A percentile compares a stretch with the other conserved stretches of the same genome.
These are phyloP conservation scores for Hamamelis virginiana DNA, from an alignment of 164 flowering plant species.

Conservation along the genomic window DNA sequence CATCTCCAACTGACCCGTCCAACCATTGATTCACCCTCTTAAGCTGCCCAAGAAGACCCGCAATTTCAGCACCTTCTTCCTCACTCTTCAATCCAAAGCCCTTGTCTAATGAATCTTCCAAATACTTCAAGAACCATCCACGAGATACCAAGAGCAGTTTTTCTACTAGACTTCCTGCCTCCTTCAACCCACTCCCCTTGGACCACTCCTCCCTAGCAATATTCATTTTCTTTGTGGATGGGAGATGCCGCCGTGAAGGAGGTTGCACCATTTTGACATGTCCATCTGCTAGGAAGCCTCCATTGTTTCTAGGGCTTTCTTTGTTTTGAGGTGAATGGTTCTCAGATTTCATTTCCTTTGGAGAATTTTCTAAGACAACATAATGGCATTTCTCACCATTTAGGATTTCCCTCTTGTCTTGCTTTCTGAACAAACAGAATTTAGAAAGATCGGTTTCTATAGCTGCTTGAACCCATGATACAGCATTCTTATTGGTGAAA, in stretches of 20 bases:
- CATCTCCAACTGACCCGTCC: constrained; percentile 34
- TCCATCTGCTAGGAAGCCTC: constrained; percentile 2
- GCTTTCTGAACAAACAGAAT: constrained; percentile 36
- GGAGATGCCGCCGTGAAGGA: constrained; percentile 15
- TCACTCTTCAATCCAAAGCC: constrained; percentile 34
- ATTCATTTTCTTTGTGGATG: constrained; percentile 22
- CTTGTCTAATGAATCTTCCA: constrained; percentile 40
- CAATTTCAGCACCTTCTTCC: constrained; percentile 26
- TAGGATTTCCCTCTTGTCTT: constrained; percentile 22
- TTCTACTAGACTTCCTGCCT: constrained; percentile 37
- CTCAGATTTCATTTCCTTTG: constrained; percentile 15
- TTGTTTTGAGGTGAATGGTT: constrained; percentile 28
- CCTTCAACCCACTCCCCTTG: constrained; percentile 35
- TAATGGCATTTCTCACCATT: constrained; percentile 23
- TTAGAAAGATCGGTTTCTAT: constrained; percentile 47
- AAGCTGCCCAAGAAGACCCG: constrained; percentile 50
- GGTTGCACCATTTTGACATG: constrained; percentile 17
- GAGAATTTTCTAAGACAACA: constrained; percentile 37
- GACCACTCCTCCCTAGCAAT: constrained; percentile 26
- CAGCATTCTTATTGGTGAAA: constrained; percentile 31
- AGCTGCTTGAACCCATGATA: constrained; percentile 63
- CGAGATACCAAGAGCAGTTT: constrained; percentile 41
- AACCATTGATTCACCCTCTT: constrained; percentile 65
- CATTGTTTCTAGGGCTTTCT: constrained; percentile 20
- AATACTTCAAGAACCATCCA: constrained; percentile 57